Percentiles rank a stretch among this genome's conserved stretches.
phyloP scores from a whole-genome alignment of 2,329 filamentous ascomycete genomes.

The Microdochium bolleyi region DNA sequence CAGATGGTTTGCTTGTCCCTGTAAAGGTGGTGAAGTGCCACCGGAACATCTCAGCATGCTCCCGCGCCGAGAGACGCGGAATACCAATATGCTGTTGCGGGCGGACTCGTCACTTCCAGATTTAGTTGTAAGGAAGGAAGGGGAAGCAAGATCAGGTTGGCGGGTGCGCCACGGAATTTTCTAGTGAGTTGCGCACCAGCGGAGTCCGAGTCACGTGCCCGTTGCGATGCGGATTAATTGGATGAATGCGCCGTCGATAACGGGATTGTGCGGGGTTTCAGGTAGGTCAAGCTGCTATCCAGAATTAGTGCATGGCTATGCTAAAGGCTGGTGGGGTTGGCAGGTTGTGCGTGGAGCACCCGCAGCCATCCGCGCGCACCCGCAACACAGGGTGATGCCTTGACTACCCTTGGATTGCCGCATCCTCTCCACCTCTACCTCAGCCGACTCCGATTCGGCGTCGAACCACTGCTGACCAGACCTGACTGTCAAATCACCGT shows the following conservation, averaged over 20 bases:
- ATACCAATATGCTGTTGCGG: constrained; percentile 45
- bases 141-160: constrained; percentile 16
- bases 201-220: constrained; percentile 5
- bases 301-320: not conserved
- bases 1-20: constrained; percentile 58
- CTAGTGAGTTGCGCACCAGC: constrained; percentile 8
- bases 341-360: no score
- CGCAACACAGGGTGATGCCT: not conserved
- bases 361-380: not conserved
- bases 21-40: constrained; percentile 54
- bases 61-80: constrained; percentile 39
- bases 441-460: not conserved
- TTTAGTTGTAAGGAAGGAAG: constrained; percentile 62
- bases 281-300: no score
- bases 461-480: not conserved
- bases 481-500: not conserved
- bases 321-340: no score
- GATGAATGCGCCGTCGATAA: not conserved
- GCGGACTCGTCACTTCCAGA: constrained; percentile 71
- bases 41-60: constrained; percentile 59
- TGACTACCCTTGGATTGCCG: not conserved
- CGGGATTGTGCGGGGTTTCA: not conserved
- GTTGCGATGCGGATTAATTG: not conserved
- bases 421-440: not conserved
- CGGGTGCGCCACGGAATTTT: constrained; percentile 4